These are phyloP conservation scores for Hypoxylon rickii DNA, from an alignment of 495 filamentous ascomycete species.

Conservation along the genomic window DNA sequence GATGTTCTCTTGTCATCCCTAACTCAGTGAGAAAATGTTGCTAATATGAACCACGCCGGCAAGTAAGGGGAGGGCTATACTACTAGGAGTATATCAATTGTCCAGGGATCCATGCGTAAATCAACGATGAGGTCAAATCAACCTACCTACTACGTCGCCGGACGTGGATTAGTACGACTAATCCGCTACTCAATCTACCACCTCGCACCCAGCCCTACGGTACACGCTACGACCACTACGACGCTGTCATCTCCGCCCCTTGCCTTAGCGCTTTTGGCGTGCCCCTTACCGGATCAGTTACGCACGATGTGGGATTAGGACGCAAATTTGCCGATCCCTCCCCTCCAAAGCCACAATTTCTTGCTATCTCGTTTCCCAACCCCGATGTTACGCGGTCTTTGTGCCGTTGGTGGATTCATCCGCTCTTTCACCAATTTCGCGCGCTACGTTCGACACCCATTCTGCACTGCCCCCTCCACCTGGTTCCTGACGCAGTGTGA, in stretches of 20 bases:
- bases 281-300: constrained; percentile 18
- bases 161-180: too few relatives aligned
- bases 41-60: too few relatives aligned
- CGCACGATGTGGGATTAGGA: constrained; percentile 15
- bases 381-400: too few relatives aligned
- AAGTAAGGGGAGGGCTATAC: too few relatives aligned
- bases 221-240: constrained; percentile 28
- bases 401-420: too few relatives aligned
- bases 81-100: too few relatives aligned
- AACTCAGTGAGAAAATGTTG: too few relatives aligned
- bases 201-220: constrained; percentile 27
- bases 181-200: too few relatives aligned
- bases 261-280: constrained; percentile 19
- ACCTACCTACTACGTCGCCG: too few relatives aligned
- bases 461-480: not conserved
- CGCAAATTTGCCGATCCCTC: not conserved
- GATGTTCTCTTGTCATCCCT: too few relatives aligned
- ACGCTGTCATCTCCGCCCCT: constrained; percentile 18
- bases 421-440: too few relatives aligned
- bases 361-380: not conserved
- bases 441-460: not conserved
- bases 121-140: not conserved
- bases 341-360: too few relatives aligned
- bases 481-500: constrained; percentile 15
- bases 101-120: not conserved